Percentiles rank a stretch among this genome's conserved stretches.
Conservation (phyloP, 805 yeast species). For the Brettanomyces bruxellensis region DNA sequence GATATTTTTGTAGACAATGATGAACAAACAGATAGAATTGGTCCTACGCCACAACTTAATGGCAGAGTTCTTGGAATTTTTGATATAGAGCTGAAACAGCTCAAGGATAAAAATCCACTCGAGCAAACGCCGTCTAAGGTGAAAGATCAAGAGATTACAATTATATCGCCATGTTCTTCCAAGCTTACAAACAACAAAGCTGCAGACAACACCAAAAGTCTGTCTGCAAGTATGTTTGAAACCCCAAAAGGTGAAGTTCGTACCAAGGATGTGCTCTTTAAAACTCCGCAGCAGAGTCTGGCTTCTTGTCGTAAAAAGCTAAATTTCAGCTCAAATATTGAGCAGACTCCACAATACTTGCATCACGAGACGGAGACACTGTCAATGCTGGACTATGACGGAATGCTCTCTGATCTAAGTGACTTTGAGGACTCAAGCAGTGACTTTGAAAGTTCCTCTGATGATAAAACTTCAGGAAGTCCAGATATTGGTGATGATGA, state of each 20-base stretch:
- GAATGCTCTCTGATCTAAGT: conserved; percentile 1
- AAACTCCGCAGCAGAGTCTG: background rate
- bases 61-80: conserved; percentile 71
- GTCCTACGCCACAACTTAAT: conserved; percentile 82
- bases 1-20: background rate
- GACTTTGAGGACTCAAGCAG: background rate
- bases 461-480: background rate
- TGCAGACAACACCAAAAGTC: background rate
- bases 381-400: conserved; percentile 1
- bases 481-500: background rate
- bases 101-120: conserved; percentile 3
- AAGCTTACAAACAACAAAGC: no score
- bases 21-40: conserved; percentile 22
- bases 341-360: conserved; percentile 2
- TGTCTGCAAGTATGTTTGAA: background rate
- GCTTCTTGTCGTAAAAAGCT: background rate
- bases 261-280: background rate
- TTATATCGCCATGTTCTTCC: background rate
- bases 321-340: background rate
- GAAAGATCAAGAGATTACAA: background rate
- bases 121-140: background rate
- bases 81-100: conserved; percentile 34
- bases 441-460: background rate
- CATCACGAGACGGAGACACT: background rate
- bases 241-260: background rate